phyloP scores from a whole-genome alignment of 1,284 basidiomycete genomes.

The Earliella scabrosa region DNA sequence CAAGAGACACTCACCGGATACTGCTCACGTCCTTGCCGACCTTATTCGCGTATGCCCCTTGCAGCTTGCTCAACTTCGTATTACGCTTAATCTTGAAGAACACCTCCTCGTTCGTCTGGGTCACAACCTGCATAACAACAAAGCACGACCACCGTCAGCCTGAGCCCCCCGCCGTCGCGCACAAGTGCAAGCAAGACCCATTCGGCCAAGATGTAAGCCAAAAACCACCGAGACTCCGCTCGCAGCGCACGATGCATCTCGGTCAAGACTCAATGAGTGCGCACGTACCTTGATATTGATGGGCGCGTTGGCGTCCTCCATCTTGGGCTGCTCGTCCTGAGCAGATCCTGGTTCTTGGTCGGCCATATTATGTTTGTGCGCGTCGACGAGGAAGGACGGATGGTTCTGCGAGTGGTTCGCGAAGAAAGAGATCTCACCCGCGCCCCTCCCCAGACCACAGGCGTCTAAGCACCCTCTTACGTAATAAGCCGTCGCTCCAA shows the following conservation, averaged over 20 bases:
- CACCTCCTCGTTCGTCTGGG: slow-evolving; percentile 84
- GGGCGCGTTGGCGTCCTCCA: slow-evolving; percentile 64
- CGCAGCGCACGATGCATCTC: no score
- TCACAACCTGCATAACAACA: slow-evolving; percentile 62
- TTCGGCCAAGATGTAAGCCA: neutral
- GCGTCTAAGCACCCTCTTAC: slow-evolving; percentile 6
- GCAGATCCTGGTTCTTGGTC: slow-evolving; percentile 45
- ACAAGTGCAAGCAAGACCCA: neutral
- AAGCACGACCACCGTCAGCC: slow-evolving; percentile 8
- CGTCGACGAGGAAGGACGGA: neutral
- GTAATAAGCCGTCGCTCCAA: slow-evolving; percentile 2
- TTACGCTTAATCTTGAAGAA: slow-evolving; percentile 98
- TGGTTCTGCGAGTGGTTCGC: slow-evolving; percentile 17
- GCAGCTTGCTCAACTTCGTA: slow-evolving; percentile 92
- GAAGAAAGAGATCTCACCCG: slow-evolving; percentile 5
- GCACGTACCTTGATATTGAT: slow-evolving; percentile 82
- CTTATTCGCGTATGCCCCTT: slow-evolving; percentile 91
- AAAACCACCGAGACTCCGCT: no score
- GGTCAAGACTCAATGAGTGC: neutral
- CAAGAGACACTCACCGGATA: slow-evolving; percentile 72
- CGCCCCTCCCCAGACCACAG: neutral
- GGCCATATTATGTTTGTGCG: slow-evolving; percentile 52
- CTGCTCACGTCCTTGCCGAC: slow-evolving; percentile 88
- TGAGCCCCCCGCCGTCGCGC: neutral
- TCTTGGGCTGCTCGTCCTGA: slow-evolving; percentile 60